A percentile compares a stretch with the other conserved stretches of the same genome.
Evolutionary conservation across 768 basidiomycete genomes (phyloP).

Genomic region (Coprinopsis cinerea): DNA sequence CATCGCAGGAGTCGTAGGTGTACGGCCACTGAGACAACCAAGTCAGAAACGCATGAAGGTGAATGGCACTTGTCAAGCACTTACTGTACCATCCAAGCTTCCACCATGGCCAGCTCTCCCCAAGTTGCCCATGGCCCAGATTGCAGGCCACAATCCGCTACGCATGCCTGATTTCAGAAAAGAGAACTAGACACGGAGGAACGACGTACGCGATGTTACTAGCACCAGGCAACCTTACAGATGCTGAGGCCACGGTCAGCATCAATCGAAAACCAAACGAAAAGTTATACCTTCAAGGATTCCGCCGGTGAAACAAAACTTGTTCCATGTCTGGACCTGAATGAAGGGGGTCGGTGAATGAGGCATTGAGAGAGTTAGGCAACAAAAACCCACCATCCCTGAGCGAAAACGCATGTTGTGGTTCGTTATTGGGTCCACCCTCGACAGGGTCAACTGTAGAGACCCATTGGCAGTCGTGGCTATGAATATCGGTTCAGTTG

Average conservation of each 20-base stretch:
- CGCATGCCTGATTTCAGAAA: not conserved
- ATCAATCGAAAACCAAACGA: too few relatives aligned
- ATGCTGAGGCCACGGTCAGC: too few relatives aligned
- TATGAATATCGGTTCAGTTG: too few relatives aligned
- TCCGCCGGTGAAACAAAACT: conserved; percentile 80
- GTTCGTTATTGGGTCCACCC: conserved; percentile 31
- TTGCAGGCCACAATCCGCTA: conserved; percentile 31
- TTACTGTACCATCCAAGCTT: conserved; percentile 62
- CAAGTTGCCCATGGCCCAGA: conserved; percentile 51
- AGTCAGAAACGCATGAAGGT: not conserved
- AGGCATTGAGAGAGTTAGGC: not conserved
- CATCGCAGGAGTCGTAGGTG: conserved; percentile 67
- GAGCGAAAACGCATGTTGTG: conserved; percentile 69
- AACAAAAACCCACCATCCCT: conserved; percentile 36
- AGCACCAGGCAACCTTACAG: conserved; percentile 23
- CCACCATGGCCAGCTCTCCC: conserved; percentile 71
- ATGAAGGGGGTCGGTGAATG: not conserved
- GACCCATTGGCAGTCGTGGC: conserved; percentile 67
- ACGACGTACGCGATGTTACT: conserved; percentile 18
- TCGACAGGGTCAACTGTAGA: conserved; percentile 62
- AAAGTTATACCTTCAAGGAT: too few relatives aligned
- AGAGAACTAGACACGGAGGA: not conserved
- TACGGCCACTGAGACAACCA: conserved; percentile 68
- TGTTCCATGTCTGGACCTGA: conserved; percentile 37
- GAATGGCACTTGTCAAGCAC: conserved; percentile 9